phyloP scores from a whole-genome alignment of 352 stramenopile genomes.

The Lagenidium giganteum region DNA sequence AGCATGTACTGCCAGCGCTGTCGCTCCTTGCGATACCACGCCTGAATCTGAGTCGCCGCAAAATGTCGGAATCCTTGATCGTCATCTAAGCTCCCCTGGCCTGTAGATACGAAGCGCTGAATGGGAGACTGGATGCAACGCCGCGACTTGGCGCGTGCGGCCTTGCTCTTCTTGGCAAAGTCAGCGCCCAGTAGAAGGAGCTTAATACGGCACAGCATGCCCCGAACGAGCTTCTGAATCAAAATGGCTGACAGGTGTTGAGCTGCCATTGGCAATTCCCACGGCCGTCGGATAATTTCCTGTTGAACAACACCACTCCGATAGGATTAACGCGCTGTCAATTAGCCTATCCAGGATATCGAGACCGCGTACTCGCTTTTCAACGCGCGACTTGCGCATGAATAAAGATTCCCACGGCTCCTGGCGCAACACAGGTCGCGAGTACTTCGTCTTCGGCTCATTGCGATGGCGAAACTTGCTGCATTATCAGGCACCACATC shows the following conservation, averaged over 20 bases:
- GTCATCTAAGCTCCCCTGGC: conserved; percentile 44
- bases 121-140: conserved; percentile 39
- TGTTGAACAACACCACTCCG: conserved; percentile 8
- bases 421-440: conserved; percentile 21
- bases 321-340: too few species aligned
- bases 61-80: conserved; percentile 54
- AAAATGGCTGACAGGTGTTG: conserved; percentile 72
- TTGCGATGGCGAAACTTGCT: conserved; percentile 50
- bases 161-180: too few species aligned
- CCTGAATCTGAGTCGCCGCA: conserved; percentile 51
- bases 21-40: conserved; percentile 62
- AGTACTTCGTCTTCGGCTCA: conserved; percentile 39
- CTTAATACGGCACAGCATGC: conserved; percentile 46
- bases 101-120: conserved; percentile 59
- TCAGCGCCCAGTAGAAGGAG: too few species aligned
- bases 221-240: conserved; percentile 70
- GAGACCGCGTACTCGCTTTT: conserved; percentile 71
- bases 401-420: conserved; percentile 70
- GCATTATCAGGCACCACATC: neutral
- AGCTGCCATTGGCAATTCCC: conserved; percentile 79
- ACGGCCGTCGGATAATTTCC: conserved; percentile 63
- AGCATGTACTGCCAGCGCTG: conserved; percentile 37
- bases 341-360: too few species aligned
- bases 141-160: neutral
- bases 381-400: conserved; percentile 63